Base-by-base conservation (phyloP, 768 basidiomycete genomes). In the Lanmaoa rubissima region DNA sequence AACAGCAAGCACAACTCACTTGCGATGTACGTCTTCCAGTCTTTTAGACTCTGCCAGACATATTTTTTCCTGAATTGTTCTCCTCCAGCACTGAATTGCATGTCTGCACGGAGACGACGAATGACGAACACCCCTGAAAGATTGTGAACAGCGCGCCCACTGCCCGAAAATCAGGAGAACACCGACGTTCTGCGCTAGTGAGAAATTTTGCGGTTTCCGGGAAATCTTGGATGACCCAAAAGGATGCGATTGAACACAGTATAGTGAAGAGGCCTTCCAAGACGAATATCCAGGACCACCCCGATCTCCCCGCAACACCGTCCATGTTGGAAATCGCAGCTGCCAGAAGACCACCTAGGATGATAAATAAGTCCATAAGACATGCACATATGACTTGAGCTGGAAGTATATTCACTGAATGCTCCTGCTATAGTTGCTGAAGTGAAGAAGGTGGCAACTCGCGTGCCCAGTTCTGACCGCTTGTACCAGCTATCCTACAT, bases 361-460 rank as follows among this genome's bases (percentile, higher is more conserved):
- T 36, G 41, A 21, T 16, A 26, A 34, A 21, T 50, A n/a, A n/a
- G 13, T 36, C 21, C 12, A 39, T 53, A 14, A 55, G 55, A 24
- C 16, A 41, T 28, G 31, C 12, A 31, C 11, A 43, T 9, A 16
- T 4, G 19, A 48, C 10, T 24, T 10, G 35, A 28, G 14, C 26
- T n/a, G 19, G n/a, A 47, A 38, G 66, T 45, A 21, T 41, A 58
- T 77, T 50, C 51, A 85, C 87, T 84, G 70, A 89, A 89, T 14
- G 86, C 87, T 24, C 90, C 91, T 5, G 90, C 83, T 31, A 88
- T 77, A 0, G 90, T 92, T 2, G 90, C 88, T 31, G 89, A 87
- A 3, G 86, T 84, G 72, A 91, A 92, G 75, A 94, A 94, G 16
- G 86, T 57, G 0, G 90, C 87, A 24, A 88, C 75, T 35, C 89